Evolutionary conservation across 352 stramenopile genomes (phyloP), one percentile per base, ranked within the genome.

Genomic region (Globisporangium nagaii): DNA sequence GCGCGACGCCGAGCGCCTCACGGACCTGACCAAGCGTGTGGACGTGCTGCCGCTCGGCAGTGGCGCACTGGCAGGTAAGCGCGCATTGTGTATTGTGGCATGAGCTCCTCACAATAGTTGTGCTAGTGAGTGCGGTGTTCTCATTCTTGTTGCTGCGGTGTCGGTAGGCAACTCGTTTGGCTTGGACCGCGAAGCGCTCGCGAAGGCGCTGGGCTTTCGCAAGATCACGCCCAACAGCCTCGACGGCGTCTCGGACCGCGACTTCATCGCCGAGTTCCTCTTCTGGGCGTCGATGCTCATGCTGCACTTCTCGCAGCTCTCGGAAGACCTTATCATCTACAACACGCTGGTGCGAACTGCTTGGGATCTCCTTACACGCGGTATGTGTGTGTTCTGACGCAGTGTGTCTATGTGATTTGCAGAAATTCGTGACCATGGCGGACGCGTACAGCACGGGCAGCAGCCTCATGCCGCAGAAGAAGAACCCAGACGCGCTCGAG

Each of bases 401-500:
- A n/a, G n/a, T n/a, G n/a, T n/a, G n/a, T 10, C 6, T 28, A 5
- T 19, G 15, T 22, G 43, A 2, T 35, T 20, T 58, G 24, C 22
- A 81, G 67, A 91, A 90, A 73, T 96, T 93, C 61, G 92, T 99
- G 47, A 92, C 89, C 15, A 98, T 99, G 68, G 93, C 94, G 40
- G 96, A 99, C 65, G 95, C 96, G 8, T 99, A 99, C 80, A 96
- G 93, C 51, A 99, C 97, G 1, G 97, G 97, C 57, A 98, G 89
- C 66, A 98, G 86, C 19, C 80, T 99, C 44, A 99, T 99, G 97
- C 97, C 97, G n/a, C 97, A 99, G 77, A 99, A 99, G 92, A 99
- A 99, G 76, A 99, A 99, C 75, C 97, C 97, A 0, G 97, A 99
- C 74, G 97, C 96, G 10, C 79, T 99, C 22, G 96, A 99, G 78